phyloP scores from a whole-genome alignment of 2,329 filamentous ascomycete species.

The Neonectria sp. region DNA sequence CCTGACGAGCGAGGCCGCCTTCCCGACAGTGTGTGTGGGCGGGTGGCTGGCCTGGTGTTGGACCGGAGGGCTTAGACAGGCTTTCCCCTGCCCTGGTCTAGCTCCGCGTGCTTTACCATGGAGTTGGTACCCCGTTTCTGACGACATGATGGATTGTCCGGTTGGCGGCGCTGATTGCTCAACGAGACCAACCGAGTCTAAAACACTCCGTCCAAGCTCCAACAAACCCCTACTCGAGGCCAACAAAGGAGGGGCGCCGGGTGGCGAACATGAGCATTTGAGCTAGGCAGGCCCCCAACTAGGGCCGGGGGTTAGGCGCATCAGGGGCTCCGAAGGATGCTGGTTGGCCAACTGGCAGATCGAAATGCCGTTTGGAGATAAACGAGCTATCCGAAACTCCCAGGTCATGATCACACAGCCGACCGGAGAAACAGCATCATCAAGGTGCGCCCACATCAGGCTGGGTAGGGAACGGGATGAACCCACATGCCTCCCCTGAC shows the following conservation, averaged over 20 bases:
- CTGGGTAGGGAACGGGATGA: constrained; percentile 16
- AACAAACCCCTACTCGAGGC: constrained; percentile 24
- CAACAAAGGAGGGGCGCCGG: constrained; percentile 30
- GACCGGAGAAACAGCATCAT: neutral
- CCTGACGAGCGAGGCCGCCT: constrained; percentile 33
- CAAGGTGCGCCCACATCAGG: neutral
- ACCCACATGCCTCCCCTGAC: constrained; percentile 15
- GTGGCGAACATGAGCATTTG: constrained; percentile 35
- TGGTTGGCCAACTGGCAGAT: constrained; percentile 44
- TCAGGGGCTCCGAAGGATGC: constrained; percentile 26
- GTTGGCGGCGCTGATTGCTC: constrained; percentile 8
- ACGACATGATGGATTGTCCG: constrained; percentile 6
- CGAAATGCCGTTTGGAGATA: constrained; percentile 42
- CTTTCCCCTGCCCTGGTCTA: constrained; percentile 15
- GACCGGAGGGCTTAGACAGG: constrained; percentile 9
- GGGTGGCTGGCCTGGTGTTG: constrained; percentile 32
- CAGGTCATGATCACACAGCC: constrained; percentile 12
- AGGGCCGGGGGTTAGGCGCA: constrained; percentile 34
- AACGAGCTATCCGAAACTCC: constrained; percentile 30
- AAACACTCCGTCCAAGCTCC: constrained; percentile 11
- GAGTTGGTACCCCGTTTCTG: constrained; percentile 14
- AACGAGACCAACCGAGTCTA: constrained; percentile 17
- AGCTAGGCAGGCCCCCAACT: constrained; percentile 28
- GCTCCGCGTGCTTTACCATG: constrained; percentile 10
- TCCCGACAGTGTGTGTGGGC: constrained; percentile 36